A percentile compares a stretch with the other conserved stretches of the same genome.
Evolutionary conservation across 306 rosid genomes (phyloP).

Genomic region (Luffa acutangula): DNA sequence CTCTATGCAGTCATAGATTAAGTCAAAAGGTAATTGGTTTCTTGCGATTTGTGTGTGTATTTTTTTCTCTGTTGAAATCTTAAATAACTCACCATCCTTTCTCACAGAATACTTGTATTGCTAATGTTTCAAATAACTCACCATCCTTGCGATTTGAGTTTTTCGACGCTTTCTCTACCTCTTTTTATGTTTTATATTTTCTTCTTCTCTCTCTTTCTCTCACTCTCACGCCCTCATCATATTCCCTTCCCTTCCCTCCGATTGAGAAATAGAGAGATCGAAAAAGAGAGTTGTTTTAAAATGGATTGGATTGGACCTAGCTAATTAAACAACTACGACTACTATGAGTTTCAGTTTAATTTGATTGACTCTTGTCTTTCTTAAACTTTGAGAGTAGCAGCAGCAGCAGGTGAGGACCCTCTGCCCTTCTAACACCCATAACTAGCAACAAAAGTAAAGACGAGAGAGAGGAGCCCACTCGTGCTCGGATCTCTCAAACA

Average conservation of each 20-base stretch:
- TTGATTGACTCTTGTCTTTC: conserved; percentile 18
- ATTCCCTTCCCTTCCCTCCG: no score
- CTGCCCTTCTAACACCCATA: no score
- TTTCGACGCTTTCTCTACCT: no score
- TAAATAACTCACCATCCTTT: background rate
- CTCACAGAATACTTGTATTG: background rate
- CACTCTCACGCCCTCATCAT: background rate
- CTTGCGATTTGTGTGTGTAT: background rate
- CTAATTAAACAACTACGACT: no score
- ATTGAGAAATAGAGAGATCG: no score
- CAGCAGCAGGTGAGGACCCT: background rate
- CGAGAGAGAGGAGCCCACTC: background rate
- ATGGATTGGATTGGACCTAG: background rate
- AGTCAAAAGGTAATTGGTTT: conserved; percentile 52
- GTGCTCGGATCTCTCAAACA: background rate
- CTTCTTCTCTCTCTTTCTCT: background rate
- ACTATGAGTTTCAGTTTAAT: background rate
- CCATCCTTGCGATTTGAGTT: no score
- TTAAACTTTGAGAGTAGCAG: background rate
- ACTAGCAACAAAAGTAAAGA: no score
- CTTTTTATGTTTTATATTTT: background rate
- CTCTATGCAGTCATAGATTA: conserved; percentile 69
- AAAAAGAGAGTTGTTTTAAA: no score
- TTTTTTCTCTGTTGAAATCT: background rate
- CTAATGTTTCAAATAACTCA: background rate